phyloP scores from a whole-genome alignment of 2,329 filamentous ascomycete genomes.

The Triangularia verruculosa region DNA sequence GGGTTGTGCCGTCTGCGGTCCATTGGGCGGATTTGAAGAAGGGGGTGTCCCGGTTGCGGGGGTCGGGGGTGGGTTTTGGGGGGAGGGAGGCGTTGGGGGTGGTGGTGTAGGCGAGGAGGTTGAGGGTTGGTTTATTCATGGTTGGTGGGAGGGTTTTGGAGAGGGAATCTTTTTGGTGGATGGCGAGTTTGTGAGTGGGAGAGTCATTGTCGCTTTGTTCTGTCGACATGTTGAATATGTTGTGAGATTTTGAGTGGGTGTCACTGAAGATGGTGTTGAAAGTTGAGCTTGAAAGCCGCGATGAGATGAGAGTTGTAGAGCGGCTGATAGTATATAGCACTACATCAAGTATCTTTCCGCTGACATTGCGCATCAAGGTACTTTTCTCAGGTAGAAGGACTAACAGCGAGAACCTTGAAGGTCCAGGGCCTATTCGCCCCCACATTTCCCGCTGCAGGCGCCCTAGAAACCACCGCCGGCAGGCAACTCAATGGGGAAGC shows the following conservation, averaged over 20 bases:
- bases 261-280: neutral
- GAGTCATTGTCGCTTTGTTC: neutral
- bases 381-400: neutral
- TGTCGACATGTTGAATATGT: neutral
- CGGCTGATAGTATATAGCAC: neutral
- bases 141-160: neutral
- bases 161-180: neutral
- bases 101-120: constrained; percentile 19
- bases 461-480: neutral
- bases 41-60: constrained; percentile 13
- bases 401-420: constrained; percentile 9
- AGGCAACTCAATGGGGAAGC: neutral
- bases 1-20: constrained; percentile 57
- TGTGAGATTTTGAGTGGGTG: neutral
- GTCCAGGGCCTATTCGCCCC: neutral
- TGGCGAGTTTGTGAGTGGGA: neutral
- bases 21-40: constrained; percentile 45
- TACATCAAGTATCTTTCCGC: neutral
- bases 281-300: neutral
- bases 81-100: constrained; percentile 19
- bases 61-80: neutral
- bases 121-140: constrained; percentile 21
- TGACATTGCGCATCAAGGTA: neutral
- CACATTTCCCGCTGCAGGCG: neutral
- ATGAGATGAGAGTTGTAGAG: neutral